Conservation (phyloP, 441 rosid genomes). For the Pelargonium fulgidum region DNA sequence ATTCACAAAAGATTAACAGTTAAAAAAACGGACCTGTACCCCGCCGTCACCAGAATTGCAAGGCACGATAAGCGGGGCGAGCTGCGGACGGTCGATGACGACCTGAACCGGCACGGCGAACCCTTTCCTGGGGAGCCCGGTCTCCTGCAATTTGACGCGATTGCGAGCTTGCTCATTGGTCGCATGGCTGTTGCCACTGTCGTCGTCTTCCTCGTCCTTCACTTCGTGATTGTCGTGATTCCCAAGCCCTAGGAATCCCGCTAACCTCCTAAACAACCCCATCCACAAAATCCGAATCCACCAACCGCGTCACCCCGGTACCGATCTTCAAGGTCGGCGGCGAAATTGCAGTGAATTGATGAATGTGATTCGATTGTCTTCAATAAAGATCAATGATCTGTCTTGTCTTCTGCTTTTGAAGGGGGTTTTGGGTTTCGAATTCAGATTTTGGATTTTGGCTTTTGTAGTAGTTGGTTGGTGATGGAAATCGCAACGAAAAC, state of each 20-base stretch:
- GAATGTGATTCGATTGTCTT: neutral
- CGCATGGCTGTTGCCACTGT: neutral
- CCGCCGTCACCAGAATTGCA: conserved; percentile 24
- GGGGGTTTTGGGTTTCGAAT: neutral
- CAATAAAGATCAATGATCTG: neutral
- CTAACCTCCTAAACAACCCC: conserved; percentile 17
- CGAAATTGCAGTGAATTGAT: conserved; percentile 4
- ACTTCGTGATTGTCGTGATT: conserved; percentile 12
- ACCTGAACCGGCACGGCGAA: conserved; percentile 23
- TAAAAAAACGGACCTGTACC: conserved; percentile 18
- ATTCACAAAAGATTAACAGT: neutral
- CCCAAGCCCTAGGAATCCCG: conserved; percentile 16
- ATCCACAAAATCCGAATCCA: conserved; percentile 1
- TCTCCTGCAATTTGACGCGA: conserved; percentile 7
- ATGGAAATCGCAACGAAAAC: neutral
- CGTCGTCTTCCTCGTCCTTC: neutral
- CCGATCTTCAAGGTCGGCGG: neutral
- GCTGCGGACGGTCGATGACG: conserved; percentile 14
- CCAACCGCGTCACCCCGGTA: neutral
- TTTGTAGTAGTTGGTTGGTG: neutral
- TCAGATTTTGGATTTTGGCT: neutral
- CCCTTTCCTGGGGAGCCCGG: conserved; percentile 18
- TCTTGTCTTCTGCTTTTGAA: conserved; percentile 3
- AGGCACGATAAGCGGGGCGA: conserved; percentile 19
- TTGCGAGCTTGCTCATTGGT: neutral